Evolutionary conservation across 2,329 filamentous ascomycete species (phyloP).

Genomic region (Alternaria angustiovoidea): DNA sequence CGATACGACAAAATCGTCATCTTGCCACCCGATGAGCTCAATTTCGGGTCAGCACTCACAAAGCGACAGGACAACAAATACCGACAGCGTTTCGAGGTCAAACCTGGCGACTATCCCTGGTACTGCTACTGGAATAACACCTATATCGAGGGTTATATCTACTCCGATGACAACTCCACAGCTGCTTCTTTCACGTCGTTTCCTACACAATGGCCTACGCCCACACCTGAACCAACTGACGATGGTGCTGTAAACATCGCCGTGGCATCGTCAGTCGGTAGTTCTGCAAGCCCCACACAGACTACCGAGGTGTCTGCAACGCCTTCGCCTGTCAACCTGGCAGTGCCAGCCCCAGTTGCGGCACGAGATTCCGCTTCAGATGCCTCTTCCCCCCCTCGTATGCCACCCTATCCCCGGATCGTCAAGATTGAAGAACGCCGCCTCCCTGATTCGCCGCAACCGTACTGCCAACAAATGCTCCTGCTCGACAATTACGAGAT

Average conservation of each 20-base stretch:
- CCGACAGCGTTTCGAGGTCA: slow-evolving; percentile 54
- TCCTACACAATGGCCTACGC: slow-evolving; percentile 33
- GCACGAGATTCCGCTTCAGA: slow-evolving; percentile 26
- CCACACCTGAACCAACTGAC: slow-evolving; percentile 20
- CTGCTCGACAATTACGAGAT: slow-evolving; percentile 62
- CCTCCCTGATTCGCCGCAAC: slow-evolving; percentile 55
- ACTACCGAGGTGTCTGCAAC: slow-evolving; percentile 13
- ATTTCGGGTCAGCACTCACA: slow-evolving; percentile 31
- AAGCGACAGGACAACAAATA: slow-evolving; percentile 37
- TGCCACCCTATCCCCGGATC: slow-evolving; percentile 61
- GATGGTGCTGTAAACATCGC: slow-evolving; percentile 19
- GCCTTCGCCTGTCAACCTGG: slow-evolving; percentile 11
- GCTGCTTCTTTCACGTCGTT: slow-evolving; percentile 43
- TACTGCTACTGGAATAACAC: slow-evolving; percentile 76
- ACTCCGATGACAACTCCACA: slow-evolving; percentile 63
- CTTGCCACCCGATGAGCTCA: slow-evolving; percentile 52
- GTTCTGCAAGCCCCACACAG: slow-evolving; percentile 17
- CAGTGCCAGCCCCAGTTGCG: neutral
- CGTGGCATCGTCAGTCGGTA: slow-evolving; percentile 8
- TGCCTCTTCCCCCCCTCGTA: slow-evolving; percentile 30
- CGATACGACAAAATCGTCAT: slow-evolving; percentile 72
- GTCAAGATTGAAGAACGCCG: slow-evolving; percentile 74
- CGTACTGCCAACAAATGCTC: slow-evolving; percentile 72
- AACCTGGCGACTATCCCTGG: slow-evolving; percentile 70
- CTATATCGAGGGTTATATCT: slow-evolving; percentile 72